These are phyloP conservation scores for Phytophthora ohioensis DNA, from an alignment of 352 stramenopile species.

Conservation along the genomic window DNA sequence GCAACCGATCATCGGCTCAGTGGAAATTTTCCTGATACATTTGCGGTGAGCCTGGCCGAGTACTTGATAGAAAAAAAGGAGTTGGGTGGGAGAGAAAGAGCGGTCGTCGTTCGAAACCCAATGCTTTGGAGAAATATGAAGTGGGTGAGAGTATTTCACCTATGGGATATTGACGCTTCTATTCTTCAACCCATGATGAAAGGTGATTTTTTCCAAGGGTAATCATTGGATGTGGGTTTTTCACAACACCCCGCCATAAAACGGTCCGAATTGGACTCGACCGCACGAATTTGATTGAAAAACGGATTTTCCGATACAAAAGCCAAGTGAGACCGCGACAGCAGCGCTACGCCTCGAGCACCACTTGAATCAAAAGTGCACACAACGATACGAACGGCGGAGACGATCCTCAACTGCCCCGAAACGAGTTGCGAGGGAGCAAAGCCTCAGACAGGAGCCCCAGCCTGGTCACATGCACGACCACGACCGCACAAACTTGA, in stretches of 20 bases:
- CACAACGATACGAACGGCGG: slow-evolving; percentile 30
- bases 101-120: slow-evolving; percentile 15
- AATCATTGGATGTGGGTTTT: slow-evolving; percentile 5
- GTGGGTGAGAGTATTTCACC: not conserved
- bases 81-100: slow-evolving; percentile 15
- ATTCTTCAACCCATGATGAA: no score
- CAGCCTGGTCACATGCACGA: slow-evolving; percentile 8
- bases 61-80: slow-evolving; percentile 28
- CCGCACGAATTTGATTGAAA: slow-evolving; percentile 35
- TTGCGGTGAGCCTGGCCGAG: not conserved
- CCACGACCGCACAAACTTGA: slow-evolving; percentile 31
- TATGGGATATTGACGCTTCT: not conserved
- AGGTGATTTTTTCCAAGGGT: not conserved
- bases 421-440: slow-evolving; percentile 1
- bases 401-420: not conserved
- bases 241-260: slow-evolving; percentile 10
- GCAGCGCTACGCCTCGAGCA: not conserved
- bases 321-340: slow-evolving; percentile 16
- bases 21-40: slow-evolving; percentile 46
- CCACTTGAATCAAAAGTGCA: slow-evolving; percentile 41
- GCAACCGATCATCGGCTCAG: slow-evolving; percentile 6
- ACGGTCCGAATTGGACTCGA: slow-evolving; percentile 3
- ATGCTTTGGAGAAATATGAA: not conserved
- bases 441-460: not conserved
- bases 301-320: slow-evolving; percentile 43